These are phyloP conservation scores for Symmetrospora coprosmae DNA, from an alignment of 768 basidiomycete species.

Conservation along the genomic window DNA sequence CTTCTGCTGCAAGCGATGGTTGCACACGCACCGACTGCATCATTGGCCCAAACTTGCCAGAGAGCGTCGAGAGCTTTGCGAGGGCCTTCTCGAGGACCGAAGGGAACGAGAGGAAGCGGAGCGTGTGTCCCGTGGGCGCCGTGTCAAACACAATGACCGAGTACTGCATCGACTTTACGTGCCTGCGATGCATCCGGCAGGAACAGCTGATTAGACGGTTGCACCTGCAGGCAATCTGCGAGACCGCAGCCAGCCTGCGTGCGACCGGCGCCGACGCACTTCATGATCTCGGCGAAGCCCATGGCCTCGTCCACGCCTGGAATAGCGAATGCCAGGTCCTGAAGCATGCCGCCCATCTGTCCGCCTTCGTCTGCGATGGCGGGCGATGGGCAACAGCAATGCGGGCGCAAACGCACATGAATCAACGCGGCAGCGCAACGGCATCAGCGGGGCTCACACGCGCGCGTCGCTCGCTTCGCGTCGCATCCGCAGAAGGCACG, in stretches of 20 bases:
- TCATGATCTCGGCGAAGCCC: slow-evolving; percentile 99
- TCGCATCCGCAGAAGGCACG: background rate
- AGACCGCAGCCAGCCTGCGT: background rate
- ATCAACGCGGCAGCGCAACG: no score
- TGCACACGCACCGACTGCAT: slow-evolving; percentile 52
- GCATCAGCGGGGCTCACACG: background rate
- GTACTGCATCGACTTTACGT: slow-evolving; percentile 99
- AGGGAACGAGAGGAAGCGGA: slow-evolving; percentile 97
- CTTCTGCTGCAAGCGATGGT: background rate
- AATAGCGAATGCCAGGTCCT: slow-evolving; percentile 96
- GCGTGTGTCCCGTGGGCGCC: slow-evolving; percentile 93
- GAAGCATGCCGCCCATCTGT: slow-evolving; percentile 99
- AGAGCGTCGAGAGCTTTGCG: slow-evolving; percentile 82
- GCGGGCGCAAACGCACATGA: slow-evolving; percentile 3
- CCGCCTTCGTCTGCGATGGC: slow-evolving; percentile 32
- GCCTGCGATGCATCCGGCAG: slow-evolving; percentile 43
- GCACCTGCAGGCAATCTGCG: background rate
- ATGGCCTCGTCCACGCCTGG: slow-evolving; percentile 99
- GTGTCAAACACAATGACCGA: slow-evolving; percentile 99
- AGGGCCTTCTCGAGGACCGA: slow-evolving; percentile 93
- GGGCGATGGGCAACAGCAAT: no score
- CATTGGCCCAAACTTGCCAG: slow-evolving; percentile 93
- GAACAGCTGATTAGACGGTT: background rate
- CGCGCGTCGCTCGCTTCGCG: no score
- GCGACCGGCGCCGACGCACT: slow-evolving; percentile 45